Base-by-base conservation (phyloP, 2,329 filamentous ascomycete species). In the Pestalotiopsis sp. region DNA sequence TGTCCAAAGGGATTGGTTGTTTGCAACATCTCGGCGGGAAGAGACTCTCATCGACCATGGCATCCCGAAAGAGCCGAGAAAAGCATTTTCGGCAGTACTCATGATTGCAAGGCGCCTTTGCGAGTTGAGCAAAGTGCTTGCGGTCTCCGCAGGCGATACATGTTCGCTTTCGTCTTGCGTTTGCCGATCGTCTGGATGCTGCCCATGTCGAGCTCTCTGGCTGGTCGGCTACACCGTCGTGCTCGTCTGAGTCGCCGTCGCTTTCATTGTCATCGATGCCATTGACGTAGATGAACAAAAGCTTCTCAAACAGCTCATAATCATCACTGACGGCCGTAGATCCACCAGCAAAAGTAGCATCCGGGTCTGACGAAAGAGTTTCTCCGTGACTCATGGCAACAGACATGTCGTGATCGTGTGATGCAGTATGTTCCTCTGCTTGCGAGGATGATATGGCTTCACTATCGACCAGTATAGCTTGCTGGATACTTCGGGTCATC, bases 21-120 rank as follows among this genome's bases (percentile, higher is more conserved):
- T 72, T 68, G 72, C 87, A 90, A 76, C 88, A 90, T 1, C 81
- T 80, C 0, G 88, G 87, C 0, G 88, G 88, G 68, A 88, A 90
- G 0, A 87, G 72, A 0, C 82, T 79, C 67, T 90, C 85, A 69
- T 89, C 85, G 0, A 68, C 76, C 25, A 86, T 79, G 0, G 85
- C 79, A 0, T 74, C 66, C 1, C 69, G n/a, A 73, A 90, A 86
- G 0, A 89, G 80, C 0, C 70, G 67, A 2, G 72, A 72, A 0
- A 90, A 71, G 72, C 88, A 90, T 1, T 70, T 70, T 0, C 74
- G 74, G 71, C 88, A 91, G 75, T 89, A 90, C 2, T 81, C 72
- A 70, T 90, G 86, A 2, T 49, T 2, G 39, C 75, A 78, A n/a
- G 75, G 76, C 11, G 70, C 71, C 23, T 59, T 59, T 11, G 67